phyloP scores from a whole-genome alignment of 2,329 filamentous ascomycete species.

The Fusarium kyushuense region DNA sequence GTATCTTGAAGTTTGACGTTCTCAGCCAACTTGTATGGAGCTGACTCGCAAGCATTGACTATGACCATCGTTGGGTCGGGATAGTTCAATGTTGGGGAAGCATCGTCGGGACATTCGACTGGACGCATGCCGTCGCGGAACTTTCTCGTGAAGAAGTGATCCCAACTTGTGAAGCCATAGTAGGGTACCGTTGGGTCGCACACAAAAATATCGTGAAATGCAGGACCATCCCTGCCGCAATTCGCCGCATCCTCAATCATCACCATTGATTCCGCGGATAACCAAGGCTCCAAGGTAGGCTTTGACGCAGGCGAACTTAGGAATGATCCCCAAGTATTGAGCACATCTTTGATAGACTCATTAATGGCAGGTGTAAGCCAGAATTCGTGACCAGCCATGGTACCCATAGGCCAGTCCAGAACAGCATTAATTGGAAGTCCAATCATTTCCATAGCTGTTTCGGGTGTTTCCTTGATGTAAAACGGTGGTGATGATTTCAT shows the following conservation, averaged over 20 bases:
- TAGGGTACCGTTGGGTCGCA: background rate
- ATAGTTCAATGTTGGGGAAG: background rate
- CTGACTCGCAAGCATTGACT: conserved; percentile 60
- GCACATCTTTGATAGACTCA: background rate
- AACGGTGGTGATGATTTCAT: background rate
- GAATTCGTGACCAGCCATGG: conserved; percentile 20
- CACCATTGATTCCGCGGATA: background rate
- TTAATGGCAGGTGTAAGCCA: conserved; percentile 10
- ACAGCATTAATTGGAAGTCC: conserved; percentile 23
- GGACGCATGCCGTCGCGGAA: conserved; percentile 11
- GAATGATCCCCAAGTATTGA: conserved; percentile 11
- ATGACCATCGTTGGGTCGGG: conserved; percentile 12
- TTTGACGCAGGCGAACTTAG: background rate
- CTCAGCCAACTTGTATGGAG: conserved; percentile 61
- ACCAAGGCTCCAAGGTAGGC: background rate
- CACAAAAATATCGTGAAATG: conserved; percentile 15
- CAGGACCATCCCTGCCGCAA: background rate
- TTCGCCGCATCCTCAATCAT: conserved; percentile 18
- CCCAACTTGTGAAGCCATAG: conserved; percentile 22
- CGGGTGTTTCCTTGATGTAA: background rate
- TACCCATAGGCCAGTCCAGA: conserved; percentile 30
- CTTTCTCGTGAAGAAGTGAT: conserved; percentile 16
- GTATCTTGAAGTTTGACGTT: conserved; percentile 64
- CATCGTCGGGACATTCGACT: background rate
- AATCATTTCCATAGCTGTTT: background rate